Evolutionary conservation across 2,329 filamentous ascomycete genomes (phyloP).

Genomic region (Calonectria fujianensis): DNA sequence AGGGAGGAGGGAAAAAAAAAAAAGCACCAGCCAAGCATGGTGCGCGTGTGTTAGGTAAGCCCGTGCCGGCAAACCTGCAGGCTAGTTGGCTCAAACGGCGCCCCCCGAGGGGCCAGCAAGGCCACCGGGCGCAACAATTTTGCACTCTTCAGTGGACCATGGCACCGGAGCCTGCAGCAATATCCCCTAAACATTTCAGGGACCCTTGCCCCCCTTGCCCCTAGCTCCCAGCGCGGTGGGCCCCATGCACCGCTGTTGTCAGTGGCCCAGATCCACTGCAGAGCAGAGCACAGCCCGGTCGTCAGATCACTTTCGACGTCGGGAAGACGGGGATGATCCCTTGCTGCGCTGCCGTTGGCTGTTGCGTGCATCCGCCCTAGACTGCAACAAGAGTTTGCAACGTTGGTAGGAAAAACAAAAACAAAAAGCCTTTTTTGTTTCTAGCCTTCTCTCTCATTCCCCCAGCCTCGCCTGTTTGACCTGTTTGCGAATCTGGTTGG

Average conservation of each 20-base stretch:
- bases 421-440: not conserved
- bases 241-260: conserved; percentile 21
- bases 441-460: not conserved
- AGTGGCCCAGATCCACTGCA: conserved; percentile 18
- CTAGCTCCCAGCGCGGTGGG: conserved; percentile 26
- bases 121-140: conserved; percentile 12
- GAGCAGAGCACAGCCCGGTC: conserved; percentile 36
- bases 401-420: not conserved
- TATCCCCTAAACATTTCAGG: conserved; percentile 27
- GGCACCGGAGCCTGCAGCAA: conserved; percentile 14
- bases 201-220: conserved; percentile 23
- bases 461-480: conserved; percentile 5
- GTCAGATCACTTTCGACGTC: conserved; percentile 23
- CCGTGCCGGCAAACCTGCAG: conserved; percentile 7
- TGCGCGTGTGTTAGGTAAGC: conserved; percentile 29
- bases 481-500: not conserved
- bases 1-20: conserved; percentile 35
- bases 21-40: not conserved
- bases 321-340: conserved; percentile 25
- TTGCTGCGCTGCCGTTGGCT: conserved; percentile 8
- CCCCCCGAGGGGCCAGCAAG: conserved; percentile 6
- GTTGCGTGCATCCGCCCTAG: conserved; percentile 3
- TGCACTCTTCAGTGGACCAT: conserved; percentile 24
- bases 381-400: not conserved
- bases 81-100: conserved; percentile 24